phyloP scores from a whole-genome alignment of 176 grass and related monocot species.

The Zoysia pacifica region DNA sequence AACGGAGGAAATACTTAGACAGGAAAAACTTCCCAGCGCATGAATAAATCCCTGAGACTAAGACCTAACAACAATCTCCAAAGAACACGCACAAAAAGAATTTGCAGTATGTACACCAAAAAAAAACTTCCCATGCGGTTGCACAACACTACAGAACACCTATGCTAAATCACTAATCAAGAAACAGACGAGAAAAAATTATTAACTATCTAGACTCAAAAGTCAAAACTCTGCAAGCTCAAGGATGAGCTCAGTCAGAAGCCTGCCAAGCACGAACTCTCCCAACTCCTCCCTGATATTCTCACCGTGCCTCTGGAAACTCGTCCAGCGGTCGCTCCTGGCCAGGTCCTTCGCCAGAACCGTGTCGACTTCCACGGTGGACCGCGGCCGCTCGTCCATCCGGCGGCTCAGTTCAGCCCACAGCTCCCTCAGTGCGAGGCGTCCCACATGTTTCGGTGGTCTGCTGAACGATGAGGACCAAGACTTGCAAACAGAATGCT shows the following conservation, averaged over 20 bases:
- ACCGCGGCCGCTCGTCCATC: constrained; percentile 39
- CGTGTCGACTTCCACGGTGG: constrained; percentile 27
- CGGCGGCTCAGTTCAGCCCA: constrained; percentile 49
- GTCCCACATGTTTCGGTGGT: constrained; percentile 46
- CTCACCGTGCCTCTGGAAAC: constrained; percentile 51
- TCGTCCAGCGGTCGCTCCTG: constrained; percentile 52
- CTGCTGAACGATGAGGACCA: constrained; percentile 6
- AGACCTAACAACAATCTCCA: no score
- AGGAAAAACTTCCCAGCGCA: no score
- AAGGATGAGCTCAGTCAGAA: constrained; percentile 59
- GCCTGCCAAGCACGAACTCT: constrained; percentile 52
- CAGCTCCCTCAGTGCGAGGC: constrained; percentile 51
- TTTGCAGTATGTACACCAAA: no score
- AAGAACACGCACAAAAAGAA: no score
- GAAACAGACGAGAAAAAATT: neutral
- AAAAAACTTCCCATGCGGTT: no score
- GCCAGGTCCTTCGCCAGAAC: constrained; percentile 46
- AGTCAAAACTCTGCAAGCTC: constrained; percentile 41
- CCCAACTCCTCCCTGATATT: constrained; percentile 49
- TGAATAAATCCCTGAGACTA: no score
- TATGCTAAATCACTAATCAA: neutral
- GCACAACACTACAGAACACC: no score
- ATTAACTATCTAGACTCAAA: constrained; percentile 8
- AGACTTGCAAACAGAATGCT: constrained; percentile 33
- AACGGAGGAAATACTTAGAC: no score